phyloP scores from a whole-genome alignment of 306 rosid genomes.

The Acacia melanoxylon region DNA sequence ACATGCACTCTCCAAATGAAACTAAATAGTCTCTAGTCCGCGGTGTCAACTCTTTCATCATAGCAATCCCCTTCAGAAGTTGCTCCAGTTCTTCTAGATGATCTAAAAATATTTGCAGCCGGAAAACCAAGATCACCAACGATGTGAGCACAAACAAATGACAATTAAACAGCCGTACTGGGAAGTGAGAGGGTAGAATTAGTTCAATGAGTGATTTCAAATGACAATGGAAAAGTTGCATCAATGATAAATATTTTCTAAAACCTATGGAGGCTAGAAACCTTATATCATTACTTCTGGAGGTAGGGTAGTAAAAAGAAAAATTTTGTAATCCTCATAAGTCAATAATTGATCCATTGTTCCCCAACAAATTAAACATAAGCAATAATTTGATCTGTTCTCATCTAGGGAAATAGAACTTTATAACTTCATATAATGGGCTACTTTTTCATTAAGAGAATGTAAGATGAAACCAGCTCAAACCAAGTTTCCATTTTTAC shows the following conservation, averaged over 20 bases:
- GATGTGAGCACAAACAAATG: slow-evolving; percentile 15
- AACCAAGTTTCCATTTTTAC: neutral
- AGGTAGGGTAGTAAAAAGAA: neutral
- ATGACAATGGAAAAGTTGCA: neutral
- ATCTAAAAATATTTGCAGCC: slow-evolving; percentile 44
- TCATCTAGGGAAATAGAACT: neutral
- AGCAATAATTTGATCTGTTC: neutral
- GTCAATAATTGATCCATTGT: neutral
- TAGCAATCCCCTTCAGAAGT: slow-evolving; percentile 92
- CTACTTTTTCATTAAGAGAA: neutral
- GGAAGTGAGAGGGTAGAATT: slow-evolving; percentile 33
- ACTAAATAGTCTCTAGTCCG: slow-evolving; percentile 90
- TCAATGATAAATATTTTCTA: neutral
- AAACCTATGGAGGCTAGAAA: neutral
- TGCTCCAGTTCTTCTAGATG: slow-evolving; percentile 87
- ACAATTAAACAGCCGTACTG: slow-evolving; percentile 21
- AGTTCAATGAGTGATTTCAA: slow-evolving; percentile 24
- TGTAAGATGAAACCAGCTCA: neutral
- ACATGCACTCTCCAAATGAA: slow-evolving; percentile 99
- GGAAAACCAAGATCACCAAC: slow-evolving; percentile 14
- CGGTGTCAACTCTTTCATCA: slow-evolving; percentile 92
- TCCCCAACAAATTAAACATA: neutral
- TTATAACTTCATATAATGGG: neutral
- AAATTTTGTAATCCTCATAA: neutral
- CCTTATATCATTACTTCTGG: neutral